Percentiles rank a stretch among this genome's conserved stretches.
Conservation (phyloP, 1,139 yeast genomes). For the Hyphopichia fennica region DNA sequence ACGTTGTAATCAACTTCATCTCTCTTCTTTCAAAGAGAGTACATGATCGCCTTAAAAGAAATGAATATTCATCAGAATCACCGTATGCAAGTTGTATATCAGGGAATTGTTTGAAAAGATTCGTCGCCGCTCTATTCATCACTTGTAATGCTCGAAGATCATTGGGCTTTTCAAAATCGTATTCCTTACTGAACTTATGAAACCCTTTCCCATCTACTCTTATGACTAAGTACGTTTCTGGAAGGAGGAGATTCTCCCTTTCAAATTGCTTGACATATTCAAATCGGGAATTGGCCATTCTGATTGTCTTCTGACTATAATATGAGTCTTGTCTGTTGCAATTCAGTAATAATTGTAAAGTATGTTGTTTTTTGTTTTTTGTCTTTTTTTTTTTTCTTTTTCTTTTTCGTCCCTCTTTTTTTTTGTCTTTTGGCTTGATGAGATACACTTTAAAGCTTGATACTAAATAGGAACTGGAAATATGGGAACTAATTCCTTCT, state of each 20-base stretch:
- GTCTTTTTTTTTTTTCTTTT: too few species aligned
- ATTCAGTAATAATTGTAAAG: too few species aligned
- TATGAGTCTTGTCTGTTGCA: too few species aligned
- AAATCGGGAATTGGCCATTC: conserved; percentile 77
- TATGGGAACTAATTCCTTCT: too few species aligned
- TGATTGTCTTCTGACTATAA: neutral
- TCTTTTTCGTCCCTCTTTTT: too few species aligned
- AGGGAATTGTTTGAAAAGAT: conserved; percentile 60
- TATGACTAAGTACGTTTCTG: conserved; percentile 78
- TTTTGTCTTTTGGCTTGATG: too few species aligned
- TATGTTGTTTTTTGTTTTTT: too few species aligned
- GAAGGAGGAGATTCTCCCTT: conserved; percentile 67
- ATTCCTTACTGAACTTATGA: conserved; percentile 75
- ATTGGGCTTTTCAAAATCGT: conserved; percentile 83
- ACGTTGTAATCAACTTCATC: conserved; percentile 72
- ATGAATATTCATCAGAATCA: conserved; percentile 93
- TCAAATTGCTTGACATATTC: conserved; percentile 89
- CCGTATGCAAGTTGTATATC: conserved; percentile 88
- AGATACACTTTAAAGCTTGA: too few species aligned
- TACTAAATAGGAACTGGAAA: too few species aligned
- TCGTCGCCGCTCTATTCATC: conserved; percentile 79
- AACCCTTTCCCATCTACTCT: conserved; percentile 94
- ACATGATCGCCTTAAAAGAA: conserved; percentile 63
- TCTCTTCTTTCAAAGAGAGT: conserved; percentile 78
- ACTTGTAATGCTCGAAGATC: conserved; percentile 72